Evolutionary conservation across 2,329 filamentous ascomycete genomes (phyloP).

Genomic region (Neofusicoccum cordaticola): DNA sequence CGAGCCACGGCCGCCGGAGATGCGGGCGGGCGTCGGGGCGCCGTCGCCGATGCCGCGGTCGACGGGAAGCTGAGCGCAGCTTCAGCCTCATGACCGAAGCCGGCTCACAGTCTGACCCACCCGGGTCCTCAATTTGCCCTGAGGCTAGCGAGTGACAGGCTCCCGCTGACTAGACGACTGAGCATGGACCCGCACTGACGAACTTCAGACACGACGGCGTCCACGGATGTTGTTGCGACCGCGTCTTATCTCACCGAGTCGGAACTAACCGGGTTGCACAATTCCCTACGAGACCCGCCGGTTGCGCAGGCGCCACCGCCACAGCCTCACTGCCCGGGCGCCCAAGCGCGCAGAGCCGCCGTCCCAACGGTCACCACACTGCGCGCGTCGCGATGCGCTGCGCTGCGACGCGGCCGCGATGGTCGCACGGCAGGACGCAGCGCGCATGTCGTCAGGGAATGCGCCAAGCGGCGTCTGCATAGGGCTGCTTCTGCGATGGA

Average conservation of each 20-base stretch:
- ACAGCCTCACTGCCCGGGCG: neutral
- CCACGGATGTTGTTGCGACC: neutral
- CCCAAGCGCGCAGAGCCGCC: neutral
- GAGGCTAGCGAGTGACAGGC: constrained; percentile 10
- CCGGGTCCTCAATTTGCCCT: neutral
- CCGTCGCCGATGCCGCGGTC: neutral
- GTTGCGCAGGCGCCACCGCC: neutral
- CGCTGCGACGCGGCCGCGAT: neutral
- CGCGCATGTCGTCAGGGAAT: neutral
- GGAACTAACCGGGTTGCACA: constrained; percentile 11
- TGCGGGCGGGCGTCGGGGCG: neutral
- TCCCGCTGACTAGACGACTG: neutral
- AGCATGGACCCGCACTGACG: constrained; percentile 17
- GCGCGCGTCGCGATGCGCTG: neutral
- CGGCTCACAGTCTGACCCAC: constrained; percentile 7
- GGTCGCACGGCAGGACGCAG: neutral
- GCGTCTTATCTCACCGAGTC: constrained; percentile 12
- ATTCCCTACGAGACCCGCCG: neutral
- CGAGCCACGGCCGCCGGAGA: neutral
- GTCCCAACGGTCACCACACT: neutral
- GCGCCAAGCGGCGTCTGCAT: constrained; percentile 1
- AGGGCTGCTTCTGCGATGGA: constrained; percentile 14
- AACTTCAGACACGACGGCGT: constrained; percentile 11
- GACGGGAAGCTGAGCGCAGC: constrained; percentile 3
- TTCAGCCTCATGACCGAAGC: constrained; percentile 7